Conservation (phyloP, 2,329 filamentous ascomycete species). For the Zymoseptoria pseudotritici region DNA sequence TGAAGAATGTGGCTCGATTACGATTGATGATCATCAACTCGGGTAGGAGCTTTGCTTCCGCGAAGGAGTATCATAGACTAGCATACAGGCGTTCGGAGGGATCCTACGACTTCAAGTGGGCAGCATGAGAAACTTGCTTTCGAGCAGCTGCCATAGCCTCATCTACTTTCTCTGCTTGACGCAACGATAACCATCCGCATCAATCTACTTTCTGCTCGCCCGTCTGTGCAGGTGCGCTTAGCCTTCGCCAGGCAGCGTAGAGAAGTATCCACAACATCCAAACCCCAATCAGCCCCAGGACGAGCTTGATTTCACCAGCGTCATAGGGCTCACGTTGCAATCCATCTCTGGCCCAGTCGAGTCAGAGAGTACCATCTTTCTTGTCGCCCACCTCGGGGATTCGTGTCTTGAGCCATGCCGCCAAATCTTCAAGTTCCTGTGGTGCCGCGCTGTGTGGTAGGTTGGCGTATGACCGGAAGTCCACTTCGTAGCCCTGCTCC, state of each 20-base stretch:
- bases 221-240: slow-evolving; percentile 1
- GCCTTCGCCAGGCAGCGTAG: slow-evolving; percentile 15
- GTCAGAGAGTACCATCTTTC: slow-evolving; percentile 21
- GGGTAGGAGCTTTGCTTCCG: background rate
- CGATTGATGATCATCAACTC: background rate
- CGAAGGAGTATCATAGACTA: background rate
- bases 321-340: slow-evolving; percentile 23
- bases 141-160: background rate
- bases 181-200: background rate
- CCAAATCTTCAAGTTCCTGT: slow-evolving; percentile 75
- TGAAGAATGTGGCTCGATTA: slow-evolving; percentile 5
- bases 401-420: slow-evolving; percentile 51
- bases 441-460: slow-evolving; percentile 70
- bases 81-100: background rate
- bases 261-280: slow-evolving; percentile 22
- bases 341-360: slow-evolving; percentile 11
- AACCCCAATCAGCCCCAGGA: slow-evolving; percentile 18
- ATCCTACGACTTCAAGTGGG: background rate
- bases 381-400: slow-evolving; percentile 43
- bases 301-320: slow-evolving; percentile 23
- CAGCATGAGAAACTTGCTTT: background rate
- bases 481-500: slow-evolving; percentile 63
- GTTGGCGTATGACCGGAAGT: slow-evolving; percentile 69
- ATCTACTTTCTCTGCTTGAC: background rate
- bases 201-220: background rate